Evolutionary conservation across 768 basidiomycete genomes (phyloP), one percentile per base, ranked within the genome.

Genomic region (Lactarius deliciosus): DNA sequence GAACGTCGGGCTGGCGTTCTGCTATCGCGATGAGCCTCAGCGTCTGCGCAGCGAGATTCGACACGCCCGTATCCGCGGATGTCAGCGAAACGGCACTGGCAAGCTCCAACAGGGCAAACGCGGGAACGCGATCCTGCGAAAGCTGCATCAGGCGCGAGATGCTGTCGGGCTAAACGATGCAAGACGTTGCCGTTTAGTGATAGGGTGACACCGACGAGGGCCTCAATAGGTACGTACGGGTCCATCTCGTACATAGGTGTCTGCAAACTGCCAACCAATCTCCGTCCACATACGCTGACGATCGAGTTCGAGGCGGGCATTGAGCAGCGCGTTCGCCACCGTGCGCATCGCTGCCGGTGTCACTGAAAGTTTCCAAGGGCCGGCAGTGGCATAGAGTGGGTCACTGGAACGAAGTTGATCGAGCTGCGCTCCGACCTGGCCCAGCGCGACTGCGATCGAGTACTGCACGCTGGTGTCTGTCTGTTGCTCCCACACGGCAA

Each of bases 61-160:
- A 89, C 32, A 92, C 83, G 34, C 80, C 80, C 57, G 80, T 85
- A 61, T 89, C 88, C 3, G 84, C 83, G 6, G 91, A 90, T 2
- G 89, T 86, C 60, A 94, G 76, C 0, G 86, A 82, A 15, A 90
- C 85, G 6, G 91, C 79, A 70, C 91, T 86, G 0, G 89, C 85
- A 45, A 92, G 87, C 75, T 94, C 92, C 2, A 83, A 81, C 13
- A 93, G 73, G 1, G 83, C 82, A 70, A 94, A 85, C 3, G 88
- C 85, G 1, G 88, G 81, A 3, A 85, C 76, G 41, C 89, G 88
- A 9, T 77, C 78, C 7, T 80, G 72, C 64, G 83, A 79, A 9
- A 79, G 72, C 68, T 87, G 88, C 54, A 90, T 75, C 0, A 78
- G 76, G 70, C 78, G 81, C 32, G 83, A 79, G 60, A 82, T 79